Conservation (phyloP, 75 land plant genomes). For the Isoetes taiwanensis region DNA sequence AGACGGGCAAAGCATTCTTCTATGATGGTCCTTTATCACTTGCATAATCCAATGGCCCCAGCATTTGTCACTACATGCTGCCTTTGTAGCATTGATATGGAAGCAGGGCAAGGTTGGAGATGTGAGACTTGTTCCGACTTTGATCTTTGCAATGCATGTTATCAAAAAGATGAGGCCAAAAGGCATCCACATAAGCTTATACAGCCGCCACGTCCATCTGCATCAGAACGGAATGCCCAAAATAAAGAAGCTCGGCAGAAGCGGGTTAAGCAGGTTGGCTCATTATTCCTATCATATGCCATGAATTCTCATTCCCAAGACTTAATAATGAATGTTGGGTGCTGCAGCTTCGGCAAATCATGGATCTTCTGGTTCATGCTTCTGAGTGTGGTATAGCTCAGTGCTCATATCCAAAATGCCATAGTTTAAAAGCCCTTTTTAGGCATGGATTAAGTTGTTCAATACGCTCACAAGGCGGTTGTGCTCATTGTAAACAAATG, state of each 20-base stretch:
- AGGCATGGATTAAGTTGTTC: background rate
- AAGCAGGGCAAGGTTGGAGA: constrained; percentile 1
- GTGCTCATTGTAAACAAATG: background rate
- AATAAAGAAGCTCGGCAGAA: constrained; percentile 40
- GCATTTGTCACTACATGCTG: constrained; percentile 3
- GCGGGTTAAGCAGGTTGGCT: background rate
- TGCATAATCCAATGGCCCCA: constrained; percentile 6
- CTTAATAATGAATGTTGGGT: no score
- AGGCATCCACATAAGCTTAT: background rate
- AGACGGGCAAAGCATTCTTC: constrained; percentile 1
- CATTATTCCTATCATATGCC: background rate
- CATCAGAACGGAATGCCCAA: constrained; percentile 3
- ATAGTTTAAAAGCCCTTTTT: background rate
- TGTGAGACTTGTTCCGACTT: constrained; percentile 4
- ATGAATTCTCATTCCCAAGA: background rate
- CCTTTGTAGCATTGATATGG: background rate
- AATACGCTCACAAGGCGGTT: background rate
- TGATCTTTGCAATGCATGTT: background rate
- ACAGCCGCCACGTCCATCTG: background rate
- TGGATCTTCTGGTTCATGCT: background rate
- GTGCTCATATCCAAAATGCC: background rate
- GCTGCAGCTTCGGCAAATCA: background rate
- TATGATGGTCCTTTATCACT: constrained; percentile 1
- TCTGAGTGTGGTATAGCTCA: background rate
- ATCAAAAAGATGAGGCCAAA: background rate